Conservation (phyloP, 352 stramenopile species). For the Thraustotheca clavata region DNA sequence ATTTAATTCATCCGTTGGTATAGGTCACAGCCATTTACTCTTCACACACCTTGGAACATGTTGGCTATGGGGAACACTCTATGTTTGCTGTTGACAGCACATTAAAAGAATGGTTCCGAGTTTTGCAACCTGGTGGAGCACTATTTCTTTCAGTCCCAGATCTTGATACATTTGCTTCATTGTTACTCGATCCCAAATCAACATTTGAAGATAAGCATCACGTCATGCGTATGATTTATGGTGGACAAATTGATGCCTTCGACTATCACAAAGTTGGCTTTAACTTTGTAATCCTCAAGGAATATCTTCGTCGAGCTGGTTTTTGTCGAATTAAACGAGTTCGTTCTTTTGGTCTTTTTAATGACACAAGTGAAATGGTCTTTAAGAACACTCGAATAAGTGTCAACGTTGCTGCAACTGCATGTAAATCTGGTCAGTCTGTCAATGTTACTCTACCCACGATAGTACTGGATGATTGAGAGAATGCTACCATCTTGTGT, state of each 20-base stretch:
- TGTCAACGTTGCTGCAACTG: slow-evolving; percentile 44
- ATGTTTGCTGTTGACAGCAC: slow-evolving; percentile 34
- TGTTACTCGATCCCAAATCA: slow-evolving; percentile 51
- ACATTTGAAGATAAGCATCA: slow-evolving; percentile 42
- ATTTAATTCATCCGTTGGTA: background rate
- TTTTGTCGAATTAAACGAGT: slow-evolving; percentile 52
- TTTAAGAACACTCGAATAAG: slow-evolving; percentile 46
- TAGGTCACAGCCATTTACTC: slow-evolving; percentile 44
- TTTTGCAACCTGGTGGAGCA: slow-evolving; percentile 45
- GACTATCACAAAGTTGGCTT: slow-evolving; percentile 79
- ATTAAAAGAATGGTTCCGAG: slow-evolving; percentile 60
- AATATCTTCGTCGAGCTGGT: slow-evolving; percentile 34
- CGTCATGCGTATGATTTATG: slow-evolving; percentile 71
- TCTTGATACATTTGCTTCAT: slow-evolving; percentile 39
- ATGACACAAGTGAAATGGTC: slow-evolving; percentile 37
- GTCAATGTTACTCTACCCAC: background rate
- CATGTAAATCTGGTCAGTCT: slow-evolving; percentile 25
- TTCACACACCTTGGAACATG: slow-evolving; percentile 71
- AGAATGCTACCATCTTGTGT: background rate
- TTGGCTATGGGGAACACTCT: slow-evolving; percentile 38
- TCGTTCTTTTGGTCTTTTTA: slow-evolving; percentile 43
- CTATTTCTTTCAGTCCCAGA: slow-evolving; percentile 61
- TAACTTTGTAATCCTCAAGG: slow-evolving; percentile 39
- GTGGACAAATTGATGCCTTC: slow-evolving; percentile 49
- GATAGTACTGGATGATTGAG: background rate